phyloP scores from a whole-genome alignment of 257 asterid genomes.

The Penstemon newberryi region DNA sequence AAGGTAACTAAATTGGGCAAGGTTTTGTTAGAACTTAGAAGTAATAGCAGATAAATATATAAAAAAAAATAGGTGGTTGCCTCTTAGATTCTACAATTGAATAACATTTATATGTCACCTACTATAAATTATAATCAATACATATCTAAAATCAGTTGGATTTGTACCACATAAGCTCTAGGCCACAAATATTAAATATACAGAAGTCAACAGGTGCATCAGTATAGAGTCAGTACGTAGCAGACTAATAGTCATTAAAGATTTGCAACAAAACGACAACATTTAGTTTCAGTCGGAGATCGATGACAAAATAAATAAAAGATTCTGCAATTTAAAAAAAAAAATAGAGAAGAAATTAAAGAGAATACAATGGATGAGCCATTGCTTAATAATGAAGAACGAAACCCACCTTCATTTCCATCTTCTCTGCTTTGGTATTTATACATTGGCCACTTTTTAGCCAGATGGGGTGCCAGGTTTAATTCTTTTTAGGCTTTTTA shows the following conservation, averaged over 20 bases:
- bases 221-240: not conserved
- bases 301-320: not conserved
- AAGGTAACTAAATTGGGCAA: no score
- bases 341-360: not conserved
- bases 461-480: slow-evolving; percentile 99
- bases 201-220: not conserved
- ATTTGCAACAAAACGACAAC: slow-evolving; percentile 2
- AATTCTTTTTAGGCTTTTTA: not conserved
- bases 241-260: not conserved
- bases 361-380: slow-evolving; percentile 28
- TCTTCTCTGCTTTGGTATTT: slow-evolving; percentile 54
- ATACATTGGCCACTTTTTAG: slow-evolving; percentile 79
- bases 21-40: no score
- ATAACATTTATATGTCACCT: not conserved
- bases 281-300: slow-evolving; percentile 12
- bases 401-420: slow-evolving; percentile 34
- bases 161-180: not conserved
- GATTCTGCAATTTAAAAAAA: not conserved
- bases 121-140: slow-evolving; percentile 11
- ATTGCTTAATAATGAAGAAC: slow-evolving; percentile 29
- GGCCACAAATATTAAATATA: not conserved
- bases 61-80: no score
- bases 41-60: no score
- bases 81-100: no score
- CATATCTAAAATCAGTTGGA: not conserved